Percentiles rank a stretch among this genome's conserved stretches.
phyloP scores from a whole-genome alignment of 192 early-diverging fungal species.

The Coemansia sp. region DNA sequence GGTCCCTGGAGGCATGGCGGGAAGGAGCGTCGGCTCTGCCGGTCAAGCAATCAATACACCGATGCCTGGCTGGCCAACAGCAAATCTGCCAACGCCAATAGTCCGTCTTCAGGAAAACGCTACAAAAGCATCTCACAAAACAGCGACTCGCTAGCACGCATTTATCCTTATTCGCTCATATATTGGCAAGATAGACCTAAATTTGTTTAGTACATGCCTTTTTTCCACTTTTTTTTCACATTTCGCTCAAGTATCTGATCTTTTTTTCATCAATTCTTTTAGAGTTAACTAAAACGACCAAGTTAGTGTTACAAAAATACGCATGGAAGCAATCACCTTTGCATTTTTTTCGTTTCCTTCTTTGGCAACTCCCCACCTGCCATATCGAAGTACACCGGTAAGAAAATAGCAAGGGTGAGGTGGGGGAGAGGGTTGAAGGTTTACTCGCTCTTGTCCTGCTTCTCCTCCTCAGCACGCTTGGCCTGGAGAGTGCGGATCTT shows the following conservation, averaged over 20 bases:
- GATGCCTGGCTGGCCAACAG: slow-evolving; percentile 1
- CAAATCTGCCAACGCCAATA: slow-evolving; percentile 5
- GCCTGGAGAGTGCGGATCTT: slow-evolving; percentile 61
- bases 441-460: slow-evolving; percentile 51
- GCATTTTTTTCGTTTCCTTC: too few species aligned
- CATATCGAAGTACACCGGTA: too few species aligned
- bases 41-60: neutral
- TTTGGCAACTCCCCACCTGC: too few species aligned
- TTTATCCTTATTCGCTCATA: neutral
- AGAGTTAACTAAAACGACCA: too few species aligned
- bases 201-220: neutral
- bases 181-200: neutral
- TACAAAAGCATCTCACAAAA: neutral
- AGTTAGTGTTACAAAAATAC: too few species aligned
- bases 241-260: too few species aligned
- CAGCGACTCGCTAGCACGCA: neutral
- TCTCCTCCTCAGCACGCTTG: slow-evolving; percentile 40
- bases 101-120: slow-evolving; percentile 6
- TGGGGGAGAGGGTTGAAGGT: neutral
- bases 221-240: too few species aligned
- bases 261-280: too few species aligned
- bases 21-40: neutral
- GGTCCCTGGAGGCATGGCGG: neutral
- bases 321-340: too few species aligned
- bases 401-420: too few species aligned